A percentile compares a stretch with the other conserved stretches of the same genome.
phyloP scores from a whole-genome alignment of 306 rosid species.

The Clitoria ternatea region DNA sequence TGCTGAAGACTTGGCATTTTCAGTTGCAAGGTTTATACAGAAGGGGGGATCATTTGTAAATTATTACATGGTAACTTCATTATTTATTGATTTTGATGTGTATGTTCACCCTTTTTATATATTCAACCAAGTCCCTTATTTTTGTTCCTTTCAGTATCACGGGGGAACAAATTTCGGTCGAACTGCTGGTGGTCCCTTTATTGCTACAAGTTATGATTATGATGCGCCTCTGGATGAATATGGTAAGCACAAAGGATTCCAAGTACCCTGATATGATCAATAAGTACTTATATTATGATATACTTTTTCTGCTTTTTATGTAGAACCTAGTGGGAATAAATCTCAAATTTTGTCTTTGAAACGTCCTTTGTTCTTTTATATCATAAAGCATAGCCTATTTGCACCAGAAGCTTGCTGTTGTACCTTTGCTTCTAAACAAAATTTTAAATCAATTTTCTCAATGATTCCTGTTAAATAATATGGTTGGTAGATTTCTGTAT shows the following conservation, averaged over 20 bases:
- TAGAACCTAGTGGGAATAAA: background rate
- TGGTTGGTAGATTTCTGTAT: background rate
- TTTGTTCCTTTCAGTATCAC: conserved; percentile 60
- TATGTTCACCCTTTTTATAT: background rate
- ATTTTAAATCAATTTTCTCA: background rate
- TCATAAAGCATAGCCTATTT: background rate
- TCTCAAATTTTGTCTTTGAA: background rate
- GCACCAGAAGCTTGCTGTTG: background rate
- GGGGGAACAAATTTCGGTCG: conserved; percentile 99
- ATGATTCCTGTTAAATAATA: background rate
- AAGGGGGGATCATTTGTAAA: conserved; percentile 90
- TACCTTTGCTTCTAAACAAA: background rate
- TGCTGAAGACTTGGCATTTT: conserved; percentile 89
- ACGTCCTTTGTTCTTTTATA: background rate
- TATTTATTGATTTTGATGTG: conserved; percentile 7
- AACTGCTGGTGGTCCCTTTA: conserved; percentile 99
- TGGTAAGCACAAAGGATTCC: conserved; percentile 46
- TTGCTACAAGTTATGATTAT: conserved; percentile 97
- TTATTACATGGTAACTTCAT: conserved; percentile 79
- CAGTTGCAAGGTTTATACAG: conserved; percentile 92
- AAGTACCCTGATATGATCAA: conserved; percentile 4
- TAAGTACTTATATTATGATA: background rate
- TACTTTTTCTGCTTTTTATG: background rate
- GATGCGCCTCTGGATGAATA: conserved; percentile 98
- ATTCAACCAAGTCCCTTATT: conserved; percentile 8